Evolutionary conservation across 2,329 filamentous ascomycete genomes (phyloP).

Genomic region (Fonsecaea erecta): DNA sequence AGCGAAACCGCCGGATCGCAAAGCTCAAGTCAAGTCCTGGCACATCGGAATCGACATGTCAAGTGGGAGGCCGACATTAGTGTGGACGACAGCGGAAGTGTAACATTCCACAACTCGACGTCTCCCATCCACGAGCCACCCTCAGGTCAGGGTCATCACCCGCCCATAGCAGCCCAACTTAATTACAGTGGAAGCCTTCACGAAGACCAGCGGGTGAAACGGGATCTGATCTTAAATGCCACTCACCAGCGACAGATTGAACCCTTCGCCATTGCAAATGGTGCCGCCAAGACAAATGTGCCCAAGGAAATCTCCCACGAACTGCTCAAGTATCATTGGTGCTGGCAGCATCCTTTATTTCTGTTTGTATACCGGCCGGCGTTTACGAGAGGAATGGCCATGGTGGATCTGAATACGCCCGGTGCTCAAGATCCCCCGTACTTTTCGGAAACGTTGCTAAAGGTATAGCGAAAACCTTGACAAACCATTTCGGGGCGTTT

Average conservation of each 20-base stretch:
- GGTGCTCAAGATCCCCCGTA: constrained; percentile 35
- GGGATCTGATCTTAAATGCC: constrained; percentile 34
- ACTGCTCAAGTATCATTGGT: constrained; percentile 41
- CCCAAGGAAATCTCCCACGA: constrained; percentile 37
- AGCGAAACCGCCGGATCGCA: constrained; percentile 33
- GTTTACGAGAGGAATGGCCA: constrained; percentile 38
- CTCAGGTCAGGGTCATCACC: constrained; percentile 21
- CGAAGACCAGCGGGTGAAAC: constrained; percentile 30
- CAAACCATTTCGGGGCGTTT: not conserved
- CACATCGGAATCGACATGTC: constrained; percentile 26
- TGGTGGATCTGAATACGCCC: constrained; percentile 30
- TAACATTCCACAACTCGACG: constrained; percentile 37
- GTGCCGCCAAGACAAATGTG: constrained; percentile 36
- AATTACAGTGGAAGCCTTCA: constrained; percentile 13
- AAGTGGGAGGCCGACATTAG: constrained; percentile 37
- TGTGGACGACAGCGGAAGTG: constrained; percentile 34
- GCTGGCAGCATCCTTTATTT: constrained; percentile 41
- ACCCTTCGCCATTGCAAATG: constrained; percentile 35
- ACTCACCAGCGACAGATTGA: constrained; percentile 35
- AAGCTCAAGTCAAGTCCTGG: constrained; percentile 22
- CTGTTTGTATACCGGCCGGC: constrained; percentile 41
- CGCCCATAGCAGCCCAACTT: constrained; percentile 9
- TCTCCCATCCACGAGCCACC: constrained; percentile 37
- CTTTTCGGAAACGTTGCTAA: constrained; percentile 39
- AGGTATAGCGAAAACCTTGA: constrained; percentile 22